Evolutionary conservation across 306 rosid genomes (phyloP).

Genomic region (Morella rubra): DNA sequence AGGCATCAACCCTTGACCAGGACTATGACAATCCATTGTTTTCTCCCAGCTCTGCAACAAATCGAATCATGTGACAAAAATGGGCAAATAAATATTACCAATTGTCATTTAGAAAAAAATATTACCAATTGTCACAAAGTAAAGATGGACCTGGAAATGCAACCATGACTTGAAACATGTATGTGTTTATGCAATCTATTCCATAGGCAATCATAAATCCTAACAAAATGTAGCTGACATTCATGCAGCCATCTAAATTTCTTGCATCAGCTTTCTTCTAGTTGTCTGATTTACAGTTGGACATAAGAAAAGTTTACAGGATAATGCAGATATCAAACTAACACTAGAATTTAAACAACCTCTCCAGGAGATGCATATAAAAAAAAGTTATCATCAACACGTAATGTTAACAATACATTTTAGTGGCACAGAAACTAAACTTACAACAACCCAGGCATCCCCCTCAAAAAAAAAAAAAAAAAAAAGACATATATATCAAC

Average conservation of each 20-base stretch:
- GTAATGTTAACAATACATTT: background rate
- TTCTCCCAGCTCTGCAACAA: slow-evolving; percentile 89
- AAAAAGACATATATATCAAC: background rate
- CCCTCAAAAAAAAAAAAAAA: background rate
- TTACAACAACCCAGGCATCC: background rate
- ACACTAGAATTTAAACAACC: background rate
- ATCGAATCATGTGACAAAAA: slow-evolving; percentile 23
- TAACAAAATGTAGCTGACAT: background rate
- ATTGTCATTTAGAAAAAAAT: background rate
- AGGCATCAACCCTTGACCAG: slow-evolving; percentile 96
- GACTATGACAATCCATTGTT: slow-evolving; percentile 90
- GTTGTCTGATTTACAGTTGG: background rate
- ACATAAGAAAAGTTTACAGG: background rate
- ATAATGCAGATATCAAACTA: background rate
- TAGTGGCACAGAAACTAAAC: slow-evolving; percentile 7
- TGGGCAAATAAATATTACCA: slow-evolving; percentile 4
- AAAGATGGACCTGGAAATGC: background rate
- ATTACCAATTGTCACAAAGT: background rate
- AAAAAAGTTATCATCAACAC: background rate
- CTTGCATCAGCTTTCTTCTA: background rate
- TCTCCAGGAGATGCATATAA: slow-evolving; percentile 6
- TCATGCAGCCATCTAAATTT: background rate
- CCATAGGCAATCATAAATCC: background rate
- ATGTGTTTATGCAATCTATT: background rate
- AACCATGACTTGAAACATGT: background rate